Base-by-base conservation (phyloP, 768 basidiomycete species). In the Macrolepiota fuliginosa region DNA sequence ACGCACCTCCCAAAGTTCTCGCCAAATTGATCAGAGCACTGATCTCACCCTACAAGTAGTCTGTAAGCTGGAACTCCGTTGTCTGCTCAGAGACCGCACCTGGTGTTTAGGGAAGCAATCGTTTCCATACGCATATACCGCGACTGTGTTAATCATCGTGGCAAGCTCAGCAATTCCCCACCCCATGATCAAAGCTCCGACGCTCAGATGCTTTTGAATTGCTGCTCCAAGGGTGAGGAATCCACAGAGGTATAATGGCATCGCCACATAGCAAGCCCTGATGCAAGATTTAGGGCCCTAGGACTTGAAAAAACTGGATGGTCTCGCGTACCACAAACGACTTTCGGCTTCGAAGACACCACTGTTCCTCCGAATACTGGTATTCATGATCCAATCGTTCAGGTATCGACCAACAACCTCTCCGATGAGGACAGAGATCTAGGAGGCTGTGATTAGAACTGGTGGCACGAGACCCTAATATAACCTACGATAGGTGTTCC, bases 161-260 rank as follows among this genome's bases (percentile, higher is more conserved):
- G 79, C 75, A 13, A 81, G 70, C 58, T 81, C 74, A 1, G 81
- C 77, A 53, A 85, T 78, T 1, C 83, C 83, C 86, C 86, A 87
- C 4, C 85, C 86, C 72, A 86, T 81, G 45, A 86, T 75, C 35
- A 86, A 68, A 0, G 77, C 82, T 10, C 74, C 81, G 22, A 80
- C 68, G 45, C 73, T 76, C 2, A 82, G 69, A 54, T 81, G 77
- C 13, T 80, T 79, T 64, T 85, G 74, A 46, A 85, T 73, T 1
- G 79, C 68, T 0, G 76, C 81, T 7, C 85, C 85, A 12, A 87
- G 73, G 1, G 79, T 66, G 37, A 84, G 67, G 64, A 85, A 84
- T 3, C 85, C 85, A 47, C 72, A 76, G 40, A 86, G 72, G 64
- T 83, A 85, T n/a, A 86, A 68, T 2, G 80, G 81, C 5, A 84